A percentile compares a stretch with the other conserved stretches of the same genome.
phyloP scores from a whole-genome alignment of 2,329 filamentous ascomycete species.

The Magnaporthiopsis incrustans region DNA sequence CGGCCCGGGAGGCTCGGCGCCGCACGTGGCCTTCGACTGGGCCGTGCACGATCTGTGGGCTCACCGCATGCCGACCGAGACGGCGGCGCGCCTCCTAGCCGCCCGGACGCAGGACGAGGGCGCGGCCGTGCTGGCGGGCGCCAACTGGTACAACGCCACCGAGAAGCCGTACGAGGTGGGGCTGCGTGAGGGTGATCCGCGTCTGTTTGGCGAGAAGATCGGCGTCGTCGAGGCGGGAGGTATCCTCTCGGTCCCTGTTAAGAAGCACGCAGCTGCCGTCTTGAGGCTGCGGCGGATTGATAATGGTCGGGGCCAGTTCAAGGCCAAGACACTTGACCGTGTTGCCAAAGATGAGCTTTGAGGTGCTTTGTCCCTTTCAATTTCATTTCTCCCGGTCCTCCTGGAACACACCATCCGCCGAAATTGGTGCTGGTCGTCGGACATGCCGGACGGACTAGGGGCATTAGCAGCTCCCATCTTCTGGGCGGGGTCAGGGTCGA shows the following conservation, averaged over 20 bases:
- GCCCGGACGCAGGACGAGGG: slow-evolving; percentile 23
- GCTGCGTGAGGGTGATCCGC: slow-evolving; percentile 29
- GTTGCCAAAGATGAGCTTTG: slow-evolving; percentile 4
- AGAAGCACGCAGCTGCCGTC: slow-evolving; percentile 2
- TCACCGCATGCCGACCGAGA: slow-evolving; percentile 39
- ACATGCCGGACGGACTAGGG: too few species aligned
- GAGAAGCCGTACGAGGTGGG: slow-evolving; percentile 38
- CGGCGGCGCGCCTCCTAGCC: slow-evolving; percentile 34
- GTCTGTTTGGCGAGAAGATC: slow-evolving; percentile 38
- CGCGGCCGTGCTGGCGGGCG: slow-evolving; percentile 6
- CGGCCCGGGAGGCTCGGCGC: slow-evolving; percentile 31
- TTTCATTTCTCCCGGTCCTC: too few species aligned
- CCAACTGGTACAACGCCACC: slow-evolving; percentile 36
- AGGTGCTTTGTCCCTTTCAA: not conserved
- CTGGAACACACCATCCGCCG: too few species aligned
- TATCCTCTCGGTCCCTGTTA: not conserved
- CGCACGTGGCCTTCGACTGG: slow-evolving; percentile 35
- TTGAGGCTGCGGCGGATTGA: not conserved
- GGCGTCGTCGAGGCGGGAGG: slow-evolving; percentile 26
- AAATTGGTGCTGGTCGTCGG: too few species aligned
- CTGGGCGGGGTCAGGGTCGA: too few species aligned
- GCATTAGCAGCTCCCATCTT: too few species aligned
- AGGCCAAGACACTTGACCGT: slow-evolving; percentile 2
- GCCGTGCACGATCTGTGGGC: slow-evolving; percentile 49
- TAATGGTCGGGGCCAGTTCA: not conserved